Base-by-base conservation (phyloP, 2,329 filamentous ascomycete species). In the Ophiosphaerella korrae region DNA sequence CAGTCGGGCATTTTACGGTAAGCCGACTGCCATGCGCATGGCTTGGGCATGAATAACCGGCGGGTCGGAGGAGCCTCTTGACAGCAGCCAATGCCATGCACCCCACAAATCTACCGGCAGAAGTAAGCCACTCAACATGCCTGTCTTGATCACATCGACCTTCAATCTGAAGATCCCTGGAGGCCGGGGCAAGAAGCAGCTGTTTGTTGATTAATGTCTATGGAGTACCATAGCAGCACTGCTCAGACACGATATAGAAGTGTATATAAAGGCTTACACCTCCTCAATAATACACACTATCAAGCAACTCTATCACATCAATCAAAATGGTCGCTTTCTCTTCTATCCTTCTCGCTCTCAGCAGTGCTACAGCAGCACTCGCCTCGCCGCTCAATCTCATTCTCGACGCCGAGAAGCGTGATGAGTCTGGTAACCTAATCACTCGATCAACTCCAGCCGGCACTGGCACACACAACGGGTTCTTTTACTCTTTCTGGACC, bases 401-500 rank as follows among this genome's bases (percentile, higher is more conserved):
- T 39, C 50, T 60, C 32, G 48, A 55, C 14, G 53, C 57, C 11
- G 45, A 55, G 46, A 49, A 51, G 16, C 50, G 52, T 12, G 52
- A 52, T 24, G 51, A 53, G 21, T 43, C 54, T n/a, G 42, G 37
- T 35, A 45, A 49, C 24, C 48, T 59, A n/a, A 57, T 59, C 43
- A 51, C 59, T 8, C 53, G 64, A 16, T 41, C 48, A 11, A 65
- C 59, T 8, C 58, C 61, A 3, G 51, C 61, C 8, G 67, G 67
- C 41, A 64, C 61, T 9, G 68, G 68, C 34, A 68, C 53, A 12
- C 47, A 67, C 49, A 60, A 71, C 41, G 68, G 67, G 3, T 71
- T 64, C 56, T 71, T 67, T 62, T 69, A 70, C 52, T 83, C 80
- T 9, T 84, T 79, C 75, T 86, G 81, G 81, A 83, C 78, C 38